phyloP scores from a whole-genome alignment of 208 protist species.

The Leishmania amazonensis region DNA sequence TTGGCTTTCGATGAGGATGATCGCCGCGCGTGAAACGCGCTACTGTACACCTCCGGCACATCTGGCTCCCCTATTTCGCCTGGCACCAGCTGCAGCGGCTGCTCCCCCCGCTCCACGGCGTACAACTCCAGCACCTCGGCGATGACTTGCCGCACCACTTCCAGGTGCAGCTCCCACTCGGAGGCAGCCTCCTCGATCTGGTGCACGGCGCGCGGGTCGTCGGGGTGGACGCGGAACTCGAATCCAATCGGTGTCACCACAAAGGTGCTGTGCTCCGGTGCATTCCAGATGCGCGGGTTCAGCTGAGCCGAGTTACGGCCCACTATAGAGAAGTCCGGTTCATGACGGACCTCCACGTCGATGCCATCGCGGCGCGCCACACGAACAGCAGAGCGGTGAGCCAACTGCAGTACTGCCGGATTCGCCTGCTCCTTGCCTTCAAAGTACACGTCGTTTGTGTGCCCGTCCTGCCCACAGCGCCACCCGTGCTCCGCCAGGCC shows the following conservation, averaged over 20 bases:
- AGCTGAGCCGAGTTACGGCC: constrained; percentile 57
- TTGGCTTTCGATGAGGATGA: not conserved
- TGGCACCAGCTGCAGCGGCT: constrained; percentile 66
- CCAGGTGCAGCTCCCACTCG: constrained; percentile 84
- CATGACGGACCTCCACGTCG: constrained; percentile 61
- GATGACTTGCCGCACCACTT: constrained; percentile 78
- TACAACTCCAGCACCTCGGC: constrained; percentile 89
- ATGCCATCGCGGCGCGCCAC: constrained; percentile 62
- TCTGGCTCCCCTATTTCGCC: constrained; percentile 80
- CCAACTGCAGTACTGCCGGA: constrained; percentile 56
- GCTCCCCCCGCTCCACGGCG: constrained; percentile 67
- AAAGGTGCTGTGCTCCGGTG: constrained; percentile 72
- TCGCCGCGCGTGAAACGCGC: constrained; percentile 57
- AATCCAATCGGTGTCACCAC: constrained; percentile 78
- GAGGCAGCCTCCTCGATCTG: constrained; percentile 77
- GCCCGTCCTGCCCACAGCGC: constrained; percentile 81
- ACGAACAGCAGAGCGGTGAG: constrained; percentile 57
- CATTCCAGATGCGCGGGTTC: constrained; percentile 80
- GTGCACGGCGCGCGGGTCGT: constrained; percentile 69
- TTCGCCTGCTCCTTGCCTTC: constrained; percentile 83
- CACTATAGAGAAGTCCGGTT: constrained; percentile 83
- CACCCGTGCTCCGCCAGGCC: constrained; percentile 79
- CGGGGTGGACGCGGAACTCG: constrained; percentile 89
- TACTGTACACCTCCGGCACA: constrained; percentile 57
- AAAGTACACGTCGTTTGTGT: constrained; percentile 91